Evolutionary conservation across 495 filamentous ascomycete species (phyloP).

Genomic region (Achaetomiella virescens): DNA sequence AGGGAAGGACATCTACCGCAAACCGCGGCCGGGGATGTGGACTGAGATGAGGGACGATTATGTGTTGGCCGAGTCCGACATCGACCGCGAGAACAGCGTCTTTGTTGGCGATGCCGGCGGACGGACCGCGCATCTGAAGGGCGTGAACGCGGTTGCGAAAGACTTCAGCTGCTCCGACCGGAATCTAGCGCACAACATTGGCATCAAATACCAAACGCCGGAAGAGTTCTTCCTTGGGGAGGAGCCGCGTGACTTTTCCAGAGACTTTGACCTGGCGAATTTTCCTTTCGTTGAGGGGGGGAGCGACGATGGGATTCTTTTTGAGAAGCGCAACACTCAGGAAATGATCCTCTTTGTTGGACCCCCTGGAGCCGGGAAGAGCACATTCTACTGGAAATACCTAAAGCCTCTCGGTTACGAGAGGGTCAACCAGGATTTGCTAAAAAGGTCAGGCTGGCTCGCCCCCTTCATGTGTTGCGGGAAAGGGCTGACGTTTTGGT

Average conservation of each 20-base stretch:
- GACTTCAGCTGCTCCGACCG: slow-evolving; percentile 74
- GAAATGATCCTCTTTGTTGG: slow-evolving; percentile 85
- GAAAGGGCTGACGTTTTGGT: background rate
- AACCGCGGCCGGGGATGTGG: slow-evolving; percentile 91
- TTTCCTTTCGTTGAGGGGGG: slow-evolving; percentile 28
- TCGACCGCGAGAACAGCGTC: slow-evolving; percentile 63
- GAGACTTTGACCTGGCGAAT: slow-evolving; percentile 57
- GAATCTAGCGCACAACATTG: slow-evolving; percentile 76
- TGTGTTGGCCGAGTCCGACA: slow-evolving; percentile 54
- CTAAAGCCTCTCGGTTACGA: slow-evolving; percentile 75
- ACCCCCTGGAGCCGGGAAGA: slow-evolving; percentile 84
- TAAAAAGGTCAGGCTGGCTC: slow-evolving; percentile 73
- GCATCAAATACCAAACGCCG: slow-evolving; percentile 74
- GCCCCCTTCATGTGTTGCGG: slow-evolving; percentile 2
- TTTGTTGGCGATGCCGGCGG: slow-evolving; percentile 88
- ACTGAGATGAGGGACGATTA: slow-evolving; percentile 68
- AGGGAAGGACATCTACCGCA: slow-evolving; percentile 69
- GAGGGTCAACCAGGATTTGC: slow-evolving; percentile 80
- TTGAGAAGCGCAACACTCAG: slow-evolving; percentile 56
- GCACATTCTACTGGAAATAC: slow-evolving; percentile 77
- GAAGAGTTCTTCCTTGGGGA: slow-evolving; percentile 84
- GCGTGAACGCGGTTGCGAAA: slow-evolving; percentile 26
- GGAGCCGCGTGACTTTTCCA: slow-evolving; percentile 51
- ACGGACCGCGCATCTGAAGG: slow-evolving; percentile 30
- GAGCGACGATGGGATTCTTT: slow-evolving; percentile 24